These are phyloP conservation scores for Neurospora sp. DNA, from an alignment of 495 filamentous ascomycete genomes.

Conservation along the genomic window DNA sequence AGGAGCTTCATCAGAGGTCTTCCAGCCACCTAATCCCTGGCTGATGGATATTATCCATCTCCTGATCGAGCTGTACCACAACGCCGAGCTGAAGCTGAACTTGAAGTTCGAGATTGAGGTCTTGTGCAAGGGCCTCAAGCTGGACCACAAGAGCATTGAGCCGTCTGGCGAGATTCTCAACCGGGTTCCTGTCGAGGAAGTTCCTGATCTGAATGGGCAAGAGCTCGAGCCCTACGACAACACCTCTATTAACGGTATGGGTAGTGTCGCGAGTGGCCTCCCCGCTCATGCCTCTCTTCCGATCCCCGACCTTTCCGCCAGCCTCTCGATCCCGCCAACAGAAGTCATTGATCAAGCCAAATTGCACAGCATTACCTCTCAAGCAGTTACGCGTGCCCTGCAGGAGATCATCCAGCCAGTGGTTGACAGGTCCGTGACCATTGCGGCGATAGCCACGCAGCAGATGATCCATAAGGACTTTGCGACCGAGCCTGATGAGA, in stretches of 20 bases:
- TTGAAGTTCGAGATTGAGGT: conserved; percentile 98
- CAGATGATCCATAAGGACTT: conserved; percentile 95
- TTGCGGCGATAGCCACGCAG: conserved; percentile 88
- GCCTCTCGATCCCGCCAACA: conserved; percentile 65
- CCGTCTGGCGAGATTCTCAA: conserved; percentile 72
- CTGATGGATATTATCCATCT: conserved; percentile 84
- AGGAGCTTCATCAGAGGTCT: conserved; percentile 74
- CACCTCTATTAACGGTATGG: conserved; percentile 60
- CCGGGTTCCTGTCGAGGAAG: conserved; percentile 56
- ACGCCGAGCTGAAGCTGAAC: conserved; percentile 86
- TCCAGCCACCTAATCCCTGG: conserved; percentile 94
- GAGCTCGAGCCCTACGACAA: conserved; percentile 68
- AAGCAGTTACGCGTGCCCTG: conserved; percentile 75
- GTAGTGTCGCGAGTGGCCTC: conserved; percentile 58
- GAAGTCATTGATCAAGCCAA: conserved; percentile 59
- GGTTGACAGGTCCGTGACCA: conserved; percentile 92
- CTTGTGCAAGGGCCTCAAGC: conserved; percentile 78
- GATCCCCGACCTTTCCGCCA: conserved; percentile 67
- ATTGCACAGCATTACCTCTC: conserved; percentile 71
- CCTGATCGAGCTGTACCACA: conserved; percentile 83
- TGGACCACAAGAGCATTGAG: conserved; percentile 79
- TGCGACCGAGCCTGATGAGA: conserved; percentile 82
- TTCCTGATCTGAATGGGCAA: conserved; percentile 33
- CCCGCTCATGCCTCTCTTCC: conserved; percentile 63
- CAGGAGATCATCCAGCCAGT: conserved; percentile 94